These are phyloP conservation scores for Nothophoma quercina DNA, from an alignment of 2,329 filamentous ascomycete genomes.

Conservation along the genomic window DNA sequence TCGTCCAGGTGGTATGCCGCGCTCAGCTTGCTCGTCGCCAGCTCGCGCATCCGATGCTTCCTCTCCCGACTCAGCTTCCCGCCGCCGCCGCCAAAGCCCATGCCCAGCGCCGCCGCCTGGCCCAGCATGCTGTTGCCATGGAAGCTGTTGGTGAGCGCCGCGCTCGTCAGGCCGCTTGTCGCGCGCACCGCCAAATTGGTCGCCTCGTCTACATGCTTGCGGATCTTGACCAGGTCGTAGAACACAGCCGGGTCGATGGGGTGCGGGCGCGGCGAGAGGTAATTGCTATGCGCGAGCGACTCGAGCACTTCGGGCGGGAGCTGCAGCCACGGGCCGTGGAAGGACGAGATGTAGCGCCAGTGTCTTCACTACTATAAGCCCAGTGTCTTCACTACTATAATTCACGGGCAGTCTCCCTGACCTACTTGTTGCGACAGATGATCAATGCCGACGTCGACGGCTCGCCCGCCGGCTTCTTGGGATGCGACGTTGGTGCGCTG, in stretches of 20 bases:
- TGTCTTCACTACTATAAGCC: slow-evolving; percentile 66
- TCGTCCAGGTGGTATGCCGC: slow-evolving; percentile 83
- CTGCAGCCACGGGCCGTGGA: slow-evolving; percentile 84
- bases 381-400: slow-evolving; percentile 69
- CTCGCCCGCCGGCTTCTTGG: slow-evolving; percentile 26
- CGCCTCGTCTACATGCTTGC: slow-evolving; percentile 79
- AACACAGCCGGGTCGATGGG: slow-evolving; percentile 82
- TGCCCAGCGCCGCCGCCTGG: slow-evolving; percentile 9
- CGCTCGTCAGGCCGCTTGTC: slow-evolving; percentile 74
- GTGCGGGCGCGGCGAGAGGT: slow-evolving; percentile 75
- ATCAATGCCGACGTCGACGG: slow-evolving; percentile 47
- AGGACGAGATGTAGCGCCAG: slow-evolving; percentile 85
- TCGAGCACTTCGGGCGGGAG: slow-evolving; percentile 81
- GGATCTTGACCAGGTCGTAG: slow-evolving; percentile 85
- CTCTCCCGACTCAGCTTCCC: slow-evolving; percentile 77
- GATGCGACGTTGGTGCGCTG: slow-evolving; percentile 3
- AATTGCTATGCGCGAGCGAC: slow-evolving; percentile 80
- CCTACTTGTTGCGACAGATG: slow-evolving; percentile 55
- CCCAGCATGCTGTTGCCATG: slow-evolving; percentile 56
- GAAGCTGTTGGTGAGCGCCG: slow-evolving; percentile 65
- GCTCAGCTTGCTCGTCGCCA: slow-evolving; percentile 78
- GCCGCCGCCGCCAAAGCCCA: slow-evolving; percentile 56
- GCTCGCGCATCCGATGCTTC: slow-evolving; percentile 79
- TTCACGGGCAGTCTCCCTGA: slow-evolving; percentile 32
- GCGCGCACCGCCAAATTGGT: slow-evolving; percentile 79